A percentile compares a stretch with the other conserved stretches of the same genome.
These are phyloP conservation scores for Casuarina glauca DNA, from an alignment of 306 rosid genomes.

Conservation along the genomic window DNA sequence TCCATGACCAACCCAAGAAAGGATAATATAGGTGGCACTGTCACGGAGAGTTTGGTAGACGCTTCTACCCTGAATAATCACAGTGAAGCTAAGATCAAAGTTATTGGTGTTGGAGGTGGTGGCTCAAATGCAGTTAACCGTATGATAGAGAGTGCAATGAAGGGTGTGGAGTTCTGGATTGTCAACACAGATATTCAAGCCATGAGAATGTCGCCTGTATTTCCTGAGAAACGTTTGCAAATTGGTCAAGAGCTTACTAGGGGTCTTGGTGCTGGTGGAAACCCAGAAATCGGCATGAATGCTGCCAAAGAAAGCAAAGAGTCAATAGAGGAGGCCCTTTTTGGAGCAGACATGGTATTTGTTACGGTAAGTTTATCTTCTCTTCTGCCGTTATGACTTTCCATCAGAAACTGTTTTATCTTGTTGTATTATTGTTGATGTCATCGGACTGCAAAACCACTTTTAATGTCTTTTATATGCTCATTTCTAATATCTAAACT, in stretches of 20 bases:
- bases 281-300: conserved; percentile 98
- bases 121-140: conserved; percentile 98
- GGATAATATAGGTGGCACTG: conserved; percentile 51
- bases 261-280: conserved; percentile 99
- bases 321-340: conserved; percentile 81
- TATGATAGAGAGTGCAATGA: conserved; percentile 97
- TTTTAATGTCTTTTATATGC: not conserved
- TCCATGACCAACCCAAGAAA: conserved; percentile 49
- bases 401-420: not conserved
- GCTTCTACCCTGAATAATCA: conserved; percentile 45
- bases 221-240: conserved; percentile 74
- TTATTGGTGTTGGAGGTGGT: conserved; percentile 96
- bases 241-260: conserved; percentile 96
- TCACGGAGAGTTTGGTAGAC: conserved; percentile 56
- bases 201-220: conserved; percentile 92
- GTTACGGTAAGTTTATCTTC: conserved; percentile 74
- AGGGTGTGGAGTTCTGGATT: conserved; percentile 96
- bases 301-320: conserved; percentile 95
- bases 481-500: not conserved
- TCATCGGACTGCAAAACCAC: not conserved
- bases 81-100: conserved; percentile 82
- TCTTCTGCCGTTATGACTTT: conserved; percentile 31
- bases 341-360: conserved; percentile 96
- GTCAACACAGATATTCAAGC: conserved; percentile 95
- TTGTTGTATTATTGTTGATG: not conserved